phyloP scores from a whole-genome alignment of 148 eudicot species.

The Nepenthes gracilis region DNA sequence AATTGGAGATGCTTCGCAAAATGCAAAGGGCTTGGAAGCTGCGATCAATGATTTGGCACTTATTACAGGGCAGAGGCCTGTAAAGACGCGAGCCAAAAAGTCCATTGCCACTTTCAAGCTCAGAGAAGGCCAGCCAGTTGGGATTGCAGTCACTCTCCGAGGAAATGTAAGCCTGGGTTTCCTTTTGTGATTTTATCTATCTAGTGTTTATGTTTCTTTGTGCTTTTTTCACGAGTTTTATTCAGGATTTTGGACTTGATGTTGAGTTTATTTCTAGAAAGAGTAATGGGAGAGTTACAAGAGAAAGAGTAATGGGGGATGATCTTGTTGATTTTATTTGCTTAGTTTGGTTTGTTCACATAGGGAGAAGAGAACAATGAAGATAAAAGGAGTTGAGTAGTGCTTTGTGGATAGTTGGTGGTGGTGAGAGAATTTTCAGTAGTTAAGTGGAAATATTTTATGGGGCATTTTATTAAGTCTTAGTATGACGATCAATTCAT shows the following conservation, averaged over 20 bases:
- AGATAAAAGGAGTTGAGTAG: too few relatives aligned
- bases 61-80: conserved; percentile 86
- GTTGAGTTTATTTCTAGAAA: too few relatives aligned
- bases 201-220: conserved; percentile 1
- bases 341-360: too few relatives aligned
- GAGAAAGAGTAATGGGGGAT: too few relatives aligned
- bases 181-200: neutral
- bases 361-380: too few relatives aligned
- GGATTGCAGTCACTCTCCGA: conserved; percentile 84
- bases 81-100: conserved; percentile 81
- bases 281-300: too few relatives aligned
- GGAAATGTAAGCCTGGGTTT: conserved; percentile 50
- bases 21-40: conserved; percentile 85
- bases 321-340: too few relatives aligned
- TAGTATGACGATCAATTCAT: too few relatives aligned
- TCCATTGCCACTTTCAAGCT: conserved; percentile 90
- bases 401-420: too few relatives aligned
- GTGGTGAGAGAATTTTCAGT: too few relatives aligned
- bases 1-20: conserved; percentile 93
- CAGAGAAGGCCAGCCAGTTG: conserved; percentile 77
- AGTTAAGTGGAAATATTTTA: too few relatives aligned
- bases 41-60: conserved; percentile 76
- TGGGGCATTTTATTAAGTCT: too few relatives aligned
- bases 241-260: neutral
- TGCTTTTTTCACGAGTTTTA: neutral